Percentiles rank a stretch among this genome's conserved stretches.
Conservation (phyloP, 805 yeast genomes). For the Sugiyamaella americana region DNA sequence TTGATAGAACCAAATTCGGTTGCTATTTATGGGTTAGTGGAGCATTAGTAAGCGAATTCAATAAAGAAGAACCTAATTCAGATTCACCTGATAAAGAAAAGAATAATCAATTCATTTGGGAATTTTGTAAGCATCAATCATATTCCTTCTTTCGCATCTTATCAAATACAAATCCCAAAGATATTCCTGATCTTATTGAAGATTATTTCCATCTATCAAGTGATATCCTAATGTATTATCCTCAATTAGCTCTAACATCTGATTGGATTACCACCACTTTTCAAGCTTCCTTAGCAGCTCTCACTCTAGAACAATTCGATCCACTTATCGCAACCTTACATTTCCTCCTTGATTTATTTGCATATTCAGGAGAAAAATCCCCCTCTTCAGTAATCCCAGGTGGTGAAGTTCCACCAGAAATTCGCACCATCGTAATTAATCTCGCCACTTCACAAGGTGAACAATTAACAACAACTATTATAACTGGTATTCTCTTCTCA, state of each 20-base stretch:
- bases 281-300: conserved; percentile 52
- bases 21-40: conserved; percentile 92
- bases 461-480: conserved; percentile 44
- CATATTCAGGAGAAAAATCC: conserved; percentile 79
- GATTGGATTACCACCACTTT: conserved; percentile 40
- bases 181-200: conserved; percentile 66
- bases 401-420: conserved; percentile 49
- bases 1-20: conserved; percentile 62
- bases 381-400: conserved; percentile 48
- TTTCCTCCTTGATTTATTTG: conserved; percentile 69
- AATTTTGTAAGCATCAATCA: conserved; percentile 65
- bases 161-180: conserved; percentile 41
- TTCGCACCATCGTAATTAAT: conserved; percentile 44
- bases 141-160: conserved; percentile 44
- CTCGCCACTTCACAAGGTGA: conserved; percentile 50
- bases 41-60: conserved; percentile 57
- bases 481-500: conserved; percentile 63
- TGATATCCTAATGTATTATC: conserved; percentile 72
- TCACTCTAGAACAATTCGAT: conserved; percentile 58
- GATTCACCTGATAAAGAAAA: conserved; percentile 24
- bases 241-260: conserved; percentile 44
- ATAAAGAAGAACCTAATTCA: conserved; percentile 35
- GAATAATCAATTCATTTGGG: conserved; percentile 59
- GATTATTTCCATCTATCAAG: conserved; percentile 78
- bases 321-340: conserved; percentile 66